These are phyloP conservation scores for Myrmaecium sp. DNA, from an alignment of 2,329 filamentous ascomycete genomes.

Conservation along the genomic window DNA sequence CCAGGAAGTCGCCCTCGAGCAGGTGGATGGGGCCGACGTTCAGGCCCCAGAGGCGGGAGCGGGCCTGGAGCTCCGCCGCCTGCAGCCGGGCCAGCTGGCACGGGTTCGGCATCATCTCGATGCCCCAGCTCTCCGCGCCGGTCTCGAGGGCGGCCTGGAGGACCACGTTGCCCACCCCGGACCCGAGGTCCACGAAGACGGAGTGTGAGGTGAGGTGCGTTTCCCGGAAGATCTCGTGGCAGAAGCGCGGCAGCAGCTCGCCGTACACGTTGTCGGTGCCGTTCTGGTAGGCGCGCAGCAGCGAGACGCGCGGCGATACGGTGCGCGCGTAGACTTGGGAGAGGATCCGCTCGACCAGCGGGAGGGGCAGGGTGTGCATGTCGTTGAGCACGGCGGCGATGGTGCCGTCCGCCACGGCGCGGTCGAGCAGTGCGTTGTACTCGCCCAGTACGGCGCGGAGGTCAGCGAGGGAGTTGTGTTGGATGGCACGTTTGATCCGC, in stretches of 20 bases:
- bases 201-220: conserved; percentile 65
- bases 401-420: conserved; percentile 50
- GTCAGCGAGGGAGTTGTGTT: conserved; percentile 46
- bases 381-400: conserved; percentile 55
- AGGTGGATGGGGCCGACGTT: conserved; percentile 63
- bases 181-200: conserved; percentile 87
- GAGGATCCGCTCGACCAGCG: conserved; percentile 56
- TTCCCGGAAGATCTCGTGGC: conserved; percentile 64
- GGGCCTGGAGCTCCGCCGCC: conserved; percentile 64
- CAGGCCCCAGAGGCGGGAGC: conserved; percentile 80
- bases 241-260: conserved; percentile 72
- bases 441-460: conserved; percentile 57
- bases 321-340: conserved; percentile 82
- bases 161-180: conserved; percentile 89
- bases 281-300: conserved; percentile 69
- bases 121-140: conserved; percentile 89
- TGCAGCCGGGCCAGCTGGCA: conserved; percentile 69
- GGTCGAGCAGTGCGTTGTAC: conserved; percentile 58
- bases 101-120: conserved; percentile 88
- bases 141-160: conserved; percentile 85
- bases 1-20: conserved; percentile 69
- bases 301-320: conserved; percentile 75
- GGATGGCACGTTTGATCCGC: conserved; percentile 57
- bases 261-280: conserved; percentile 91
- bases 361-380: conserved; percentile 51